Percentiles rank a stretch among this genome's conserved stretches.
Evolutionary conservation across 176 grass and related monocot species (phyloP).

Genomic region (Carex parvula): DNA sequence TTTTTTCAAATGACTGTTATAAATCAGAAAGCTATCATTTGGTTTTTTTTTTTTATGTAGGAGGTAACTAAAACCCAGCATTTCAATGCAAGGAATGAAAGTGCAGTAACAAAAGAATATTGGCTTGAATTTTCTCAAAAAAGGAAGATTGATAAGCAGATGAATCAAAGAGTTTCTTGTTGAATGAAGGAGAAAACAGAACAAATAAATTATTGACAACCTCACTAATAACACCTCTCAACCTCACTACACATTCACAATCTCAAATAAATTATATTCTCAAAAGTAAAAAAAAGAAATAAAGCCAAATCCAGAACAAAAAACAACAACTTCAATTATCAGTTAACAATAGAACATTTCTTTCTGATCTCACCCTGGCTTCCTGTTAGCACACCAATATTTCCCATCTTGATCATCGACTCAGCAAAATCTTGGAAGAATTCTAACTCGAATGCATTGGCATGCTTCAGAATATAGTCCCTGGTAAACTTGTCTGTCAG

Average conservation of each 20-base stretch:
- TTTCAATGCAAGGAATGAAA: too few relatives aligned
- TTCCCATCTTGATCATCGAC: slow-evolving; percentile 71
- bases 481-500: slow-evolving; percentile 41
- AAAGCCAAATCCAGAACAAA: not conserved
- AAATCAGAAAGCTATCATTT: too few relatives aligned
- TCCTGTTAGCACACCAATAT: slow-evolving; percentile 45
- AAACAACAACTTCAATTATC: not conserved
- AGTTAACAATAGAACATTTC: slow-evolving; percentile 44
- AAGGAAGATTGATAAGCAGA: too few relatives aligned
- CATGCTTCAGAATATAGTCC: slow-evolving; percentile 46
- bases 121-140: too few relatives aligned
- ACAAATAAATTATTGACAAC: not conserved
- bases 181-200: not conserved
- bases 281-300: not conserved
- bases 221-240: not conserved
- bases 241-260: not conserved
- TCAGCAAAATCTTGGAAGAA: slow-evolving; percentile 61
- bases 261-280: not conserved
- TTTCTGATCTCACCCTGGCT: slow-evolving; percentile 60
- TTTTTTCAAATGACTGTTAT: too few relatives aligned
- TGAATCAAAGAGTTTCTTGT: too few relatives aligned
- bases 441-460: slow-evolving; percentile 24
- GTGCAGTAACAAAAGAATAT: too few relatives aligned
- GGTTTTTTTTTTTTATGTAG: too few relatives aligned
- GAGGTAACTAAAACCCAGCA: too few relatives aligned